phyloP scores from a whole-genome alignment of 2,329 filamentous ascomycete species.

The Calonectria hongkongensis region DNA sequence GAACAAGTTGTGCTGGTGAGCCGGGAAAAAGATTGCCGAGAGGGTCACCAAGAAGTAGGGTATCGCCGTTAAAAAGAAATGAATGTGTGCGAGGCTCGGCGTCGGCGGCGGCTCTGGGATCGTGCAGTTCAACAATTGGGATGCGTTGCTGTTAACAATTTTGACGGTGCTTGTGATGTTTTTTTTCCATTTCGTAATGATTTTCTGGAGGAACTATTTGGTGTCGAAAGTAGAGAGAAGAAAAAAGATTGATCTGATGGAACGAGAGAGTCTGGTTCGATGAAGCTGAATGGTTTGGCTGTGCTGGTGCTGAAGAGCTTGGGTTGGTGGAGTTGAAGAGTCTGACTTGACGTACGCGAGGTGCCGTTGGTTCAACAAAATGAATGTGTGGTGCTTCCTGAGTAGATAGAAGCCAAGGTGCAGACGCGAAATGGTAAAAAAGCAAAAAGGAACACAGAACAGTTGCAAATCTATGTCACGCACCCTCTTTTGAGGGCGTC shows the following conservation, averaged over 20 bases:
- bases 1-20: neutral
- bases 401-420: neutral
- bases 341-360: neutral
- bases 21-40: neutral
- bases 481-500: neutral
- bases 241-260: no score
- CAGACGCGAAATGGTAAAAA: neutral
- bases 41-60: conserved; percentile 6
- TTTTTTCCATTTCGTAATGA: no score
- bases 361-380: no score
- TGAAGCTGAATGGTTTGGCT: neutral
- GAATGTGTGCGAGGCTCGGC: neutral
- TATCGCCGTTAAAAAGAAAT: neutral
- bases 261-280: neutral
- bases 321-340: neutral
- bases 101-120: neutral
- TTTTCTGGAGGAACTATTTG: no score
- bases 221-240: no score
- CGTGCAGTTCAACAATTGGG: neutral
- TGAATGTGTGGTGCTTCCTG: no score
- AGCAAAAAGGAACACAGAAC: neutral
- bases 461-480: neutral
- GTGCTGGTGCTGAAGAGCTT: no score
- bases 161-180: no score
- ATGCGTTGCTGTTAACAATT: neutral